Evolutionary conservation across 352 stramenopile genomes (phyloP), one percentile per base, ranked within the genome.

Genomic region (Phytophthora vignae): DNA sequence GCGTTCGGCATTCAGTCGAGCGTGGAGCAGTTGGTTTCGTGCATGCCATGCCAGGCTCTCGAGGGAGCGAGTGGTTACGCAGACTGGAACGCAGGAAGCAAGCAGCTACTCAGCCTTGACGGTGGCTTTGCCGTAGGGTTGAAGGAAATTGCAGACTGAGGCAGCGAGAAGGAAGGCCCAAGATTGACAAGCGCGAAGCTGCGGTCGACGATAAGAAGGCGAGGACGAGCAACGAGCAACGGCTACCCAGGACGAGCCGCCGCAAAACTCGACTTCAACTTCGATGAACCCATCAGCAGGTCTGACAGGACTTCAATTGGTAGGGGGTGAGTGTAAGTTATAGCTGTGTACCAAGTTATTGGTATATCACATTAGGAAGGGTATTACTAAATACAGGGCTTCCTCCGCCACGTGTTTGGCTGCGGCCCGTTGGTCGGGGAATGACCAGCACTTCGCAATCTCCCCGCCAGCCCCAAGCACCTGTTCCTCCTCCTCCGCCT

Each of bases 61-160:
- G 58, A 56, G 15, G 58, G 44, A 49, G 58, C 44, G 44, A 64
- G 58, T 7, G 14, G 58, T 56, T 46, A 44, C 44, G 44, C 46
- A 52, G 49, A 22, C n/a, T n/a, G n/a, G n/a, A n/a, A n/a, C n/a
- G n/a, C n/a, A n/a, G n/a, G n/a, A n/a, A n/a, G n/a, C n/a, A n/a
- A n/a, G n/a, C n/a, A n/a, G n/a, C n/a, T n/a, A n/a, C n/a, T n/a
- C n/a, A n/a, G n/a, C n/a, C n/a, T n/a, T n/a, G n/a, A n/a, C n/a
- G n/a, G n/a, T n/a, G n/a, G n/a, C n/a, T n/a, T n/a, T n/a, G n/a
- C n/a, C n/a, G n/a, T n/a, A n/a, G n/a, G n/a, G n/a, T n/a, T n/a
- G n/a, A n/a, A n/a, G n/a, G n/a, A n/a, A n/a, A n/a, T n/a, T n/a
- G n/a, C n/a, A n/a, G n/a, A n/a, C n/a, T n/a, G n/a, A n/a, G n/a